These are phyloP conservation scores for Eucalyptus sp. DNA, from an alignment of 345 rosid species.

Conservation along the genomic window DNA sequence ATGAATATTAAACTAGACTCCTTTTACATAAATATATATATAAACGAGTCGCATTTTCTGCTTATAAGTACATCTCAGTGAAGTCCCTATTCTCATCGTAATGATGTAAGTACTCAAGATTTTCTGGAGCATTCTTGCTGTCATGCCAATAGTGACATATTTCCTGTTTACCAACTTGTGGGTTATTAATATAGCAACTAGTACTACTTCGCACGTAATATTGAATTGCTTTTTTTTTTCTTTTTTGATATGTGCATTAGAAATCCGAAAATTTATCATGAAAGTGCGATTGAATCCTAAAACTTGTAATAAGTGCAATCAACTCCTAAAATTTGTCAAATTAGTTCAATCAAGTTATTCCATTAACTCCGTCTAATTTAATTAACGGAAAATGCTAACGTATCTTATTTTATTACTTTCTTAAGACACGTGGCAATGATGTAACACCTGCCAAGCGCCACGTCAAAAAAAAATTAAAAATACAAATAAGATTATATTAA, in stretches of 20 bases:
- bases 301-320: too few species aligned
- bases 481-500: too few species aligned
- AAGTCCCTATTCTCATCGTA: neutral
- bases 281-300: accelerated
- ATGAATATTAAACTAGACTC: neutral
- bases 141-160: neutral
- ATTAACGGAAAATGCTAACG: too few species aligned
- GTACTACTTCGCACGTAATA: neutral
- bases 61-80: neutral
- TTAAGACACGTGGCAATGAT: too few species aligned
- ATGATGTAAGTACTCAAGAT: neutral
- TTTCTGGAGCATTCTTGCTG: neutral
- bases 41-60: neutral
- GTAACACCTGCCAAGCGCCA: too few species aligned
- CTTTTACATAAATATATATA: neutral
- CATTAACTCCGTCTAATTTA: too few species aligned
- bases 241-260: too few species aligned
- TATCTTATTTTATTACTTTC: too few species aligned
- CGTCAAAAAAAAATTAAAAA: too few species aligned
- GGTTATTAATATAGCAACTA: neutral
- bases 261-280: too few species aligned
- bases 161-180: neutral
- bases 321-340: too few species aligned
- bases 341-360: too few species aligned
- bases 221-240: neutral